Base-by-base conservation (phyloP, 2,329 filamentous ascomycete species). In the Hymenotorrendiella dingleyae region DNA sequence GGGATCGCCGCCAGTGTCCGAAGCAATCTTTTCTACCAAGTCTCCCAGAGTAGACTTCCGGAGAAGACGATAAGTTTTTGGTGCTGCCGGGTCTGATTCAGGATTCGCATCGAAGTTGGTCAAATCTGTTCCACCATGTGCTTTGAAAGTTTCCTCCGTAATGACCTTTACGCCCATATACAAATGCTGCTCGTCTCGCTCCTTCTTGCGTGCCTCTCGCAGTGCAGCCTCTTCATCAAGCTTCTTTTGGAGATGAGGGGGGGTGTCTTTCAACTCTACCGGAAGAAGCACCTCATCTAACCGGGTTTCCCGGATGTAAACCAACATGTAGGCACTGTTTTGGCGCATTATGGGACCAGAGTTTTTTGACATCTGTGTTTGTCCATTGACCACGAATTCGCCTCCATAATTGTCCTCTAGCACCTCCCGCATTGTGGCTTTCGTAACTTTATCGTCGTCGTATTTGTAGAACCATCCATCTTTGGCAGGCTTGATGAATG, bases 341-440 rank as follows among this genome's bases (percentile, higher is more conserved):
- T 80, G 77, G 41, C 80, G 73, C 66, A 82, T 74, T 12, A 79
- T 64, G 1, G 78, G 76, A 3, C 69, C 64, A 59, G 76, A 26
- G 3, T 28, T 75, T 62, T 77, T 80, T 37, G 73, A 69, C 2
- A 67, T 59, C n/a, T 72, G 70, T 10, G 67, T 54, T 44, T 42
- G 39, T 8, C 71, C 69, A 41, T 71, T 71, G 5, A 69, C 62
- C 5, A 54, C 39, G 60, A 89, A 94, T 59, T 94, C 88, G 41
- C 93, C 93, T 33, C 93, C 93, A 64, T 87, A 98, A 64, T 97
- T 98, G 52, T 98, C 94, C 59, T 97, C 93, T 23, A 97, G 68
- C 0, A 94, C 91, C 62, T 98, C 93, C 46, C 86, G 82, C 61
- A 85, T 80, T 0, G 90, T 96, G 1, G 90, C 91, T 52, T 86